Evolutionary conservation across 208 protist species (phyloP).

Genomic region (Acanthamoeba castellanii): DNA sequence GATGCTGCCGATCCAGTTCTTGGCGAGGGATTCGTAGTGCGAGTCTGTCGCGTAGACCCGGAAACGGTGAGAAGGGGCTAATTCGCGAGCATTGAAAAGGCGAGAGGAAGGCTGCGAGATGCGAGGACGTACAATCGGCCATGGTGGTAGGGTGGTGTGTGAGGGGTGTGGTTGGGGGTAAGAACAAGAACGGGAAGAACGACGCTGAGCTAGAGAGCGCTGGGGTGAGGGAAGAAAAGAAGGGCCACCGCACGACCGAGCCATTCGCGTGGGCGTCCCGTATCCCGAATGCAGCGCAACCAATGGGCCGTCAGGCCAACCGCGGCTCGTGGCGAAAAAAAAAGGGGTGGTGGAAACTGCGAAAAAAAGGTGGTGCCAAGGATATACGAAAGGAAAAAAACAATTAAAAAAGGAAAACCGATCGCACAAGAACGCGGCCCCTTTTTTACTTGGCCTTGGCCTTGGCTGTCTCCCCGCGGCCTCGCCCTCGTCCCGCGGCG

Average conservation of each 20-base stretch:
- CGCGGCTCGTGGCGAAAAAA: too few relatives aligned
- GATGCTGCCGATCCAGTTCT: constrained; percentile 15
- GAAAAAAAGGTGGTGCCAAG: too few relatives aligned
- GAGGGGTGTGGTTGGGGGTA: background rate
- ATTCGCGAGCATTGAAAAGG: background rate
- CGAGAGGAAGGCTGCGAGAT: background rate
- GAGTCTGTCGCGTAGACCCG: too few relatives aligned
- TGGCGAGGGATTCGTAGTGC: constrained; percentile 22
- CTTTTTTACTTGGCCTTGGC: background rate
- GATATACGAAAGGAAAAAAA: background rate
- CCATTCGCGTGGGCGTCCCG: background rate
- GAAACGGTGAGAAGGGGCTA: too few relatives aligned
- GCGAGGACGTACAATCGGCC: background rate
- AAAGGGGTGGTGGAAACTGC: too few relatives aligned
- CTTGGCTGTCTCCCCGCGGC: background rate
- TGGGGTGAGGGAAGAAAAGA: background rate
- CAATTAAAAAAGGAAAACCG: background rate
- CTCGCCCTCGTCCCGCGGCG: background rate
- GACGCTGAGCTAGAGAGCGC: background rate
- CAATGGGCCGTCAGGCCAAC: constrained; percentile 22
- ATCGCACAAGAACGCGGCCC: background rate
- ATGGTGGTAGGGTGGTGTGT: background rate
- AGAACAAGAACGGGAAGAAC: background rate
- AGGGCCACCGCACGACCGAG: background rate
- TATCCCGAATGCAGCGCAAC: background rate